A percentile compares a stretch with the other conserved stretches of the same genome.
These are phyloP conservation scores for Vanderwaltozyma polyspora DNA, from an alignment of 805 yeast species.

Conservation along the genomic window DNA sequence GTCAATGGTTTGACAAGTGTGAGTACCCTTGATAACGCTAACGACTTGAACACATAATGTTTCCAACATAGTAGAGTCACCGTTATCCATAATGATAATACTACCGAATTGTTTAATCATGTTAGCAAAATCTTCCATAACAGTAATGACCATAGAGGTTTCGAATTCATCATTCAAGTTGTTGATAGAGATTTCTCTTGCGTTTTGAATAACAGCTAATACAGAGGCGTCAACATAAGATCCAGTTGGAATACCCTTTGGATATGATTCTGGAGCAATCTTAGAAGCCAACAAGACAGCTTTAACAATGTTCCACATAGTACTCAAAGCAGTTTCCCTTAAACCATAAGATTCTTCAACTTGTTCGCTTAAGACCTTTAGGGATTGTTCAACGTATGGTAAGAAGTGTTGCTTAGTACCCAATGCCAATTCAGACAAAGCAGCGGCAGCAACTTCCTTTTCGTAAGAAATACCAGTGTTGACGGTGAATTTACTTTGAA, in stretches of 20 bases:
- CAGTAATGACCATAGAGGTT: slow-evolving; percentile 63
- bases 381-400: slow-evolving; percentile 61
- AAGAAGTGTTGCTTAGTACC: slow-evolving; percentile 78
- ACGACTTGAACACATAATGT: slow-evolving; percentile 58
- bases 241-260: slow-evolving; percentile 52
- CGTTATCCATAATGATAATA: slow-evolving; percentile 46
- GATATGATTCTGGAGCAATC: slow-evolving; percentile 39
- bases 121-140: slow-evolving; percentile 64
- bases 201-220: slow-evolving; percentile 48
- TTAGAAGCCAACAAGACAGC: slow-evolving; percentile 48
- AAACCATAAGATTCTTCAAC: slow-evolving; percentile 81
- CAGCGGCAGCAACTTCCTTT: slow-evolving; percentile 90
- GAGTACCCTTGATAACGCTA: slow-evolving; percentile 69
- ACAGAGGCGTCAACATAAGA: slow-evolving; percentile 50
- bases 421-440: slow-evolving; percentile 74
- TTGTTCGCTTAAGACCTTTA: slow-evolving; percentile 55
- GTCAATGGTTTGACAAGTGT: slow-evolving; percentile 71
- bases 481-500: slow-evolving; percentile 66
- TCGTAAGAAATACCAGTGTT: slow-evolving; percentile 93
- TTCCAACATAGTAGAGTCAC: slow-evolving; percentile 50
- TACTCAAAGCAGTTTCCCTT: slow-evolving; percentile 72
- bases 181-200: slow-evolving; percentile 53
- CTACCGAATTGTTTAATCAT: slow-evolving; percentile 64
- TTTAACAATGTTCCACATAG: slow-evolving; percentile 73
- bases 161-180: slow-evolving; percentile 74